A percentile compares a stretch with the other conserved stretches of the same genome.
phyloP scores from a whole-genome alignment of 805 yeast species.

The Candida silvatica region DNA sequence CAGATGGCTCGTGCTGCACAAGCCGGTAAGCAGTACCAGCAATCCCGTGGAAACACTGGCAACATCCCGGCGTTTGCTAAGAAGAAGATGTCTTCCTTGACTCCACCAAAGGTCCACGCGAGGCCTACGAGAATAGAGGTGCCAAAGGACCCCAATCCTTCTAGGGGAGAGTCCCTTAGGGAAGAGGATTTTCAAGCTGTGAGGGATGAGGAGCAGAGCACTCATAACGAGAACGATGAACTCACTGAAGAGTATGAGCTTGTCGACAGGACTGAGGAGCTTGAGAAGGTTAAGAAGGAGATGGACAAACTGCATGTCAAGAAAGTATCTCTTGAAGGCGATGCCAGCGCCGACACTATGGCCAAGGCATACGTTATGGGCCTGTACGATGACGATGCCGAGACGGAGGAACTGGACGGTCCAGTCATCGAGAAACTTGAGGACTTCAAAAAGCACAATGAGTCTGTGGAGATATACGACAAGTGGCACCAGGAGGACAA shows the following conservation, averaged over 20 bases:
- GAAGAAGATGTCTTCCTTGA: constrained; percentile 8
- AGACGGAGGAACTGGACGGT: constrained; percentile 32
- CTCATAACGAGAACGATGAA: constrained; percentile 13
- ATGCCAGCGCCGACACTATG: constrained; percentile 45
- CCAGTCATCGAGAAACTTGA: constrained; percentile 43
- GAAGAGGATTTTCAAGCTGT: constrained; percentile 17
- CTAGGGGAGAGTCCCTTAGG: constrained; percentile 6
- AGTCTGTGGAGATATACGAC: constrained; percentile 25
- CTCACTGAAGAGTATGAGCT: constrained; percentile 6
- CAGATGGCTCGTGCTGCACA: constrained; percentile 9
- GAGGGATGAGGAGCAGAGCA: constrained; percentile 13
- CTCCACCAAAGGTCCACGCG: neutral
- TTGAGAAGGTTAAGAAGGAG: constrained; percentile 1
- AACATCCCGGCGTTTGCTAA: constrained; percentile 1
- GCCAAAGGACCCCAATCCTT: constrained; percentile 15
- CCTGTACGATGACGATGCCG: constrained; percentile 51
- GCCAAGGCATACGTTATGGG: constrained; percentile 54
- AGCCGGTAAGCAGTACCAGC: constrained; percentile 4
- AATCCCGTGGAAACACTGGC: neutral
- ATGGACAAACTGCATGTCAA: constrained; percentile 6
- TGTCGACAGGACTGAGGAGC: constrained; percentile 3
- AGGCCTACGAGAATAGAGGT: constrained; percentile 3
- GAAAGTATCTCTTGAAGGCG: constrained; percentile 31
- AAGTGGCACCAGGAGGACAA: constrained; percentile 25
- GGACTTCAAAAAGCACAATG: constrained; percentile 47